These are phyloP conservation scores for Globisporangium iwayamae DNA, from an alignment of 352 stramenopile genomes.

Conservation along the genomic window DNA sequence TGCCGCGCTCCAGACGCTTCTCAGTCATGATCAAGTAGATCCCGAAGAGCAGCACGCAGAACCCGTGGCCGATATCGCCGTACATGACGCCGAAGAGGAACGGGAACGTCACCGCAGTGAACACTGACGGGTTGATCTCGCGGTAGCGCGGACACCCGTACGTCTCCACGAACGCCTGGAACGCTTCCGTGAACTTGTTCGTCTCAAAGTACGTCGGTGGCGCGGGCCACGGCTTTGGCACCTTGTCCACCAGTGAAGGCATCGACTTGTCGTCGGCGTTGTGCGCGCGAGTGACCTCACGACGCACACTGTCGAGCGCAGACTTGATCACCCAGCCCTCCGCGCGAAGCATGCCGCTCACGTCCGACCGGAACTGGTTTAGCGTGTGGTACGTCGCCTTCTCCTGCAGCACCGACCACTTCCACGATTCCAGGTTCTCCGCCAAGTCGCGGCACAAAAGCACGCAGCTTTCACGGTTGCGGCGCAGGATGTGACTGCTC, in stretches of 20 bases:
- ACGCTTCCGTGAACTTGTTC: slow-evolving; percentile 99
- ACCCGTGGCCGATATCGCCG: slow-evolving; percentile 97
- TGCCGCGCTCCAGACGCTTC: slow-evolving; percentile 75
- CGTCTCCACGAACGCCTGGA: slow-evolving; percentile 99
- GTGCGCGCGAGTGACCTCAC: slow-evolving; percentile 88
- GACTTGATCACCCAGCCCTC: slow-evolving; percentile 96
- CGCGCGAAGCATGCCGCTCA: slow-evolving; percentile 94
- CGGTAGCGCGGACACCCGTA: slow-evolving; percentile 98
- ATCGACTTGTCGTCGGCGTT: slow-evolving; percentile 93
- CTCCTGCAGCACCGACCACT: slow-evolving; percentile 96
- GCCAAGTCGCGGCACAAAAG: slow-evolving; percentile 92
- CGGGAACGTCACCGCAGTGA: slow-evolving; percentile 98
- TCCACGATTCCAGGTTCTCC: slow-evolving; percentile 95
- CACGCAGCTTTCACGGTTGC: slow-evolving; percentile 95
- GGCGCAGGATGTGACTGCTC: slow-evolving; percentile 94
- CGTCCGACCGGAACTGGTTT: slow-evolving; percentile 97
- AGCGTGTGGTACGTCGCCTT: slow-evolving; percentile 98
- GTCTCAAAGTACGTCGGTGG: slow-evolving; percentile 98
- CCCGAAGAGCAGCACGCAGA: slow-evolving; percentile 93
- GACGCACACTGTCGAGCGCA: slow-evolving; percentile 76
- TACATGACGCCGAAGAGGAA: slow-evolving; percentile 99
- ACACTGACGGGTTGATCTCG: slow-evolving; percentile 98
- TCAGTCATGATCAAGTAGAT: slow-evolving; percentile 95
- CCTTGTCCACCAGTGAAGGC: slow-evolving; percentile 90
- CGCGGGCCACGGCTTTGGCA: slow-evolving; percentile 94